Evolutionary conservation across 2,329 filamentous ascomycete genomes (phyloP), one percentile per base, ranked within the genome.

Genomic region (Trichothecium roseum): DNA sequence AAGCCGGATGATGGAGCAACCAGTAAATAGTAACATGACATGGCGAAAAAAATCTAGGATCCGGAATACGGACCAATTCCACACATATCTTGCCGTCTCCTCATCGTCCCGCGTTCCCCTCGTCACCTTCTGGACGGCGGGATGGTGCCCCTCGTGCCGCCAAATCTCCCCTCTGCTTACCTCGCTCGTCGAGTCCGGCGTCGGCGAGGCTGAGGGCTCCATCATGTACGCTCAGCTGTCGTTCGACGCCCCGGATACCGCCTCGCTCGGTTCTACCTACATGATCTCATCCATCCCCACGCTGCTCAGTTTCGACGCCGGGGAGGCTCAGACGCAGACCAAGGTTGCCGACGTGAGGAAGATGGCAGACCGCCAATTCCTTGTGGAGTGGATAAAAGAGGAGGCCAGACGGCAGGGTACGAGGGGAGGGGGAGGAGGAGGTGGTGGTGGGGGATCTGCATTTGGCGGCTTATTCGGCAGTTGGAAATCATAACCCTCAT

Each of bases 71-170:
- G 62, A 69, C 45, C 65, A 72, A 42, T 68, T 78, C 51, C 53
- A 66, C 48, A 71, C 66, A 14, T 69, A 74, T 54, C 62, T 73
- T 38, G 60, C 68, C n/a, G 58, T 74, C 35, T 72, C 69, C 3
- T 64, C 68, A 3, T 69, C 70, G 5, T 59, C 70, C 5, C 61
- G 66, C 30, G 64, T 55, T 3, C 73, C 74, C 3, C 64, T 78
- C n/a, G 48, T 78, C 37, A 76, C 72, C 2, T 56, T 78, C 28
- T 79, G 73, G 74, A 74, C 72, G 0, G 63, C 73, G 1, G 69
- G 69, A 7, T 77, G 66, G 57, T 78, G 74, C 50, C 54, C 64
- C 4, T 68, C 70, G 13, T 78, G 74, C 52, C 62, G 59, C 31
- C 50, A 54, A 22, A 60, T 77, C 17, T 55, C 57, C 4, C 73